phyloP scores from a whole-genome alignment of 805 yeast species.

The Candida dajiaensis region DNA sequence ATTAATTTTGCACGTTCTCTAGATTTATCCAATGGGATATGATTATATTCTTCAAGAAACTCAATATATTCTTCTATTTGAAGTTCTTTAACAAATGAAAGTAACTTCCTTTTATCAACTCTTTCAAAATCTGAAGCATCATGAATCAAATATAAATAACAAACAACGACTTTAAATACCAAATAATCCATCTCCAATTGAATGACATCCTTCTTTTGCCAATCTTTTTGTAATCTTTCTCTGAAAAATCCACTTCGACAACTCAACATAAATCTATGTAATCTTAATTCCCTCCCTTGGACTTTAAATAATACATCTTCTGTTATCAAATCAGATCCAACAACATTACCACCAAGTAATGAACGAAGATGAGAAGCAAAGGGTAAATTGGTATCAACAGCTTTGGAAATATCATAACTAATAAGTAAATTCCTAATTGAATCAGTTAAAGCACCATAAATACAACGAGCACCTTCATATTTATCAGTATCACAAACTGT shows the following conservation, averaged over 20 bases:
- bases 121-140: constrained; percentile 32
- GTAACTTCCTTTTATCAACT: constrained; percentile 25
- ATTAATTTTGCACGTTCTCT: constrained; percentile 27
- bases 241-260: constrained; percentile 31
- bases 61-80: constrained; percentile 32
- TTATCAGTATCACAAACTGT: constrained; percentile 77
- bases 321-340: constrained; percentile 9
- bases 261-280: constrained; percentile 38
- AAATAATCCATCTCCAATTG: constrained; percentile 16
- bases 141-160: constrained; percentile 32
- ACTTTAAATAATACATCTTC: constrained; percentile 21
- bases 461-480: constrained; percentile 73
- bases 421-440: constrained; percentile 52
- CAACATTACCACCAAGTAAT: constrained; percentile 17
- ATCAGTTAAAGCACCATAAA: constrained; percentile 74
- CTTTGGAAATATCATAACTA: constrained; percentile 59
- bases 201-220: constrained; percentile 20
- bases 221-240: constrained; percentile 16
- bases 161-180: constrained; percentile 20
- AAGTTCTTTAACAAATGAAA: constrained; percentile 28
- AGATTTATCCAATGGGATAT: constrained; percentile 22
- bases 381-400: constrained; percentile 62
- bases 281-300: constrained; percentile 10
- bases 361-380: constrained; percentile 50
- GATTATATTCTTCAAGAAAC: constrained; percentile 25